Conservation (phyloP, 2,329 filamentous ascomycete genomes). For the Calonectria honghensis region DNA sequence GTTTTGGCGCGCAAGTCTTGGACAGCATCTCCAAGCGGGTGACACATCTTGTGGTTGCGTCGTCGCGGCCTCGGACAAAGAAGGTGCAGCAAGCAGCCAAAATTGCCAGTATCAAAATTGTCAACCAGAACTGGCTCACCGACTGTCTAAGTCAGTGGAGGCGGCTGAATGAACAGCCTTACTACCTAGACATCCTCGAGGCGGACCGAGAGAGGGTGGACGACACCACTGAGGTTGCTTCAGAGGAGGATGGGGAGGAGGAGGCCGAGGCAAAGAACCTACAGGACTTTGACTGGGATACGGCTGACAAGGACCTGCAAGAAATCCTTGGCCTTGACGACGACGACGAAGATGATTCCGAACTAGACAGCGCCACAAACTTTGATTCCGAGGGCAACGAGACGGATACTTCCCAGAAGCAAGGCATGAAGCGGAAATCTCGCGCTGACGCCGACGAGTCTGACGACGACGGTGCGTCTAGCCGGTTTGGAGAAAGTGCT, state of each 20-base stretch:
- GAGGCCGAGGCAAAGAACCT: constrained; percentile 65
- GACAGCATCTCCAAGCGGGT: constrained; percentile 76
- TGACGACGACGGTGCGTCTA: constrained; percentile 57
- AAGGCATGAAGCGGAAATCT: constrained; percentile 60
- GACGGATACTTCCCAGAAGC: constrained; percentile 52
- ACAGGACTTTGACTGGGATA: constrained; percentile 76
- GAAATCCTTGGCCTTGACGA: constrained; percentile 80
- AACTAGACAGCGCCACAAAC: constrained; percentile 49
- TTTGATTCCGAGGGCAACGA: constrained; percentile 56
- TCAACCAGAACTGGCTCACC: constrained; percentile 91
- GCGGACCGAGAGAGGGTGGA: constrained; percentile 72
- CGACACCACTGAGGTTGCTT: constrained; percentile 58
- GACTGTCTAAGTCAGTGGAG: constrained; percentile 91
- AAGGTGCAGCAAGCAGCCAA: constrained; percentile 92
- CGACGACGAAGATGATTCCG: constrained; percentile 69
- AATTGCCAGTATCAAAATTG: constrained; percentile 89
- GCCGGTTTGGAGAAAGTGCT: constrained; percentile 60
- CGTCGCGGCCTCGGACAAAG: constrained; percentile 84
- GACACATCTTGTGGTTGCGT: constrained; percentile 84
- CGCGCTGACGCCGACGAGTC: constrained; percentile 57
- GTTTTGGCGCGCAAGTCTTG: constrained; percentile 84
- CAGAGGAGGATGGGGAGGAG: constrained; percentile 58
- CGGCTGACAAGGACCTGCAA: constrained; percentile 82
- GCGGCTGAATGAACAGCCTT: constrained; percentile 85
- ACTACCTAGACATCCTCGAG: constrained; percentile 84